A percentile compares a stretch with the other conserved stretches of the same genome.
These are phyloP conservation scores for Termitomyces sp. DNA, from an alignment of 768 basidiomycete genomes.

Conservation along the genomic window DNA sequence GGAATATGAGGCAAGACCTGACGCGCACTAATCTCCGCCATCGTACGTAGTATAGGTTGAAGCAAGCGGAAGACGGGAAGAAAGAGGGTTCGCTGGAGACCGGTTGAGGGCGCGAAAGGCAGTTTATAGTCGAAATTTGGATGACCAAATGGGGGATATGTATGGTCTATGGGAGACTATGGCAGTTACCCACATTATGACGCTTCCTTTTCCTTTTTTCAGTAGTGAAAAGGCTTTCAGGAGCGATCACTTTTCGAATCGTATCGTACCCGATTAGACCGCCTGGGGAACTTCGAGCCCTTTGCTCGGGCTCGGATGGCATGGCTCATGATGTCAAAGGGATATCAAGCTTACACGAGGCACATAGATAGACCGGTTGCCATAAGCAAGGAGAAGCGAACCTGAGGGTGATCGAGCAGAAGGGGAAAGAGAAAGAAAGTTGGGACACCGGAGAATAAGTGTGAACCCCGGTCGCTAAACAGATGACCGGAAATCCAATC, in stretches of 20 bases:
- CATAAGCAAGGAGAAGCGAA: conserved; percentile 4
- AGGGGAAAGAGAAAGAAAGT: conserved; percentile 2
- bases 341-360: conserved; percentile 2
- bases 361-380: conserved; percentile 6
- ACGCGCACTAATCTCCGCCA: conserved; percentile 26
- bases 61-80: conserved; percentile 4
- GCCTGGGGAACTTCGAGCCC: conserved; percentile 7
- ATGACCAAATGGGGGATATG: conserved; percentile 13
- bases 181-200: conserved; percentile 7
- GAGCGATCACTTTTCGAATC: conserved; percentile 12
- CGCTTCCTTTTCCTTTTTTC: conserved; percentile 13
- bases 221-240: conserved; percentile 7
- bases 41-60: conserved; percentile 12
- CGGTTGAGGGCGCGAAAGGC: conserved; percentile 1
- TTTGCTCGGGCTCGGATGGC: conserved; percentile 1
- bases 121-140: conserved; percentile 12
- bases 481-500: conserved; percentile 21
- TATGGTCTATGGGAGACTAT: conserved; percentile 3
- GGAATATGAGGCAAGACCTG: conserved; percentile 39
- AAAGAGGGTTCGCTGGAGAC: conserved; percentile 1
- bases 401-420: conserved; percentile 4
- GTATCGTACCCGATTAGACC: conserved; percentile 16
- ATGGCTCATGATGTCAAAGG: conserved; percentile 13
- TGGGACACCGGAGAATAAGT: conserved; percentile 13
- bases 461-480: conserved; percentile 17